These are phyloP conservation scores for Heimioporus sp. DNA, from an alignment of 768 basidiomycete species.

Conservation along the genomic window DNA sequence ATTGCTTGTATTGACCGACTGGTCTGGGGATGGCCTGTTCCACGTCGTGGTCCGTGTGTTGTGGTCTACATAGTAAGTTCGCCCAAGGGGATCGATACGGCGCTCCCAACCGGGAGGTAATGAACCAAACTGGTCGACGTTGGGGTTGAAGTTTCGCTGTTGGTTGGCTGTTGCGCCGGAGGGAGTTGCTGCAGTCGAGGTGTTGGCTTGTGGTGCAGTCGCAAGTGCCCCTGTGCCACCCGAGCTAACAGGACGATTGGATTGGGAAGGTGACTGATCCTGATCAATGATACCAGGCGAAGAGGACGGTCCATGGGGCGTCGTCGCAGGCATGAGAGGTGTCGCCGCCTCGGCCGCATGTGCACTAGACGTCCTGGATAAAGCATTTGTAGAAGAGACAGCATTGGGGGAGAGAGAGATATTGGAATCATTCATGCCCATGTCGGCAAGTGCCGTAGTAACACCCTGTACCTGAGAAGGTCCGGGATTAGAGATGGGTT, in stretches of 20 bases:
- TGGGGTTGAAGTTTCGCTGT: slow-evolving; percentile 89
- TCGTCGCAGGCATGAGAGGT: slow-evolving; percentile 41
- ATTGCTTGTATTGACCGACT: slow-evolving; percentile 64
- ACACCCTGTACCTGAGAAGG: slow-evolving; percentile 67
- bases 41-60: slow-evolving; percentile 97
- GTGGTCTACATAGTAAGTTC: slow-evolving; percentile 99
- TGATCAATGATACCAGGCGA: slow-evolving; percentile 28
- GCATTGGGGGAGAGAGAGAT: slow-evolving; percentile 53
- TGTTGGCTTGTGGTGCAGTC: slow-evolving; percentile 16
- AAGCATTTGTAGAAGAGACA: slow-evolving; percentile 33
- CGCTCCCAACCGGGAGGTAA: slow-evolving; percentile 95
- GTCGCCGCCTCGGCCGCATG: slow-evolving; percentile 55
- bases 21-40: slow-evolving; percentile 85
- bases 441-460: slow-evolving; percentile 56
- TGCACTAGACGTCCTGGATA: slow-evolving; percentile 67
- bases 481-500: slow-evolving; percentile 82
- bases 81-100: slow-evolving; percentile 91
- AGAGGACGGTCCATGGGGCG: slow-evolving; percentile 29
- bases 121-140: slow-evolving; percentile 90
- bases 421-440: slow-evolving; percentile 59
- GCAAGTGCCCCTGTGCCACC: slow-evolving; percentile 21
- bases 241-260: slow-evolving; percentile 38
- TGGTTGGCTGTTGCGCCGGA: slow-evolving; percentile 42
- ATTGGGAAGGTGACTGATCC: slow-evolving; percentile 26
- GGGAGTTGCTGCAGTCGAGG: slow-evolving; percentile 30